These are phyloP conservation scores for Panus rudis DNA, from an alignment of 768 basidiomycete species.

Conservation along the genomic window DNA sequence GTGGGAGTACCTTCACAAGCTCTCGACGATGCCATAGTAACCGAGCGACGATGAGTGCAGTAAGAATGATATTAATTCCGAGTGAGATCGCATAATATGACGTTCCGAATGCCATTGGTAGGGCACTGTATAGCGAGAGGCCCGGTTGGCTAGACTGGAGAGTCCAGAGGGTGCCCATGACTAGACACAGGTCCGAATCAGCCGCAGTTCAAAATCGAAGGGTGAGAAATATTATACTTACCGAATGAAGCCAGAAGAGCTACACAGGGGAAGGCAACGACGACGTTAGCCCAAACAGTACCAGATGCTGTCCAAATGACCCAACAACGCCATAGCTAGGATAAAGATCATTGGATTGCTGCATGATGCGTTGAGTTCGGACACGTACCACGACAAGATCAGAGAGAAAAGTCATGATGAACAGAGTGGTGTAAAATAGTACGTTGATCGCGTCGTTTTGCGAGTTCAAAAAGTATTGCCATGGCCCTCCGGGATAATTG, in stretches of 20 bases:
- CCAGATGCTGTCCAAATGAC: slow-evolving; percentile 38
- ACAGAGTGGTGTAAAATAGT: slow-evolving; percentile 36
- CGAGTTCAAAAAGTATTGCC: slow-evolving; percentile 35
- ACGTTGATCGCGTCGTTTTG: slow-evolving; percentile 36
- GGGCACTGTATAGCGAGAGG: slow-evolving; percentile 31
- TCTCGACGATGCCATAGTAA: slow-evolving; percentile 15
- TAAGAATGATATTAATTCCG: slow-evolving; percentile 19
- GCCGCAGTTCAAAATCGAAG: neutral
- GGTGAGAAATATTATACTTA: slow-evolving; percentile 15
- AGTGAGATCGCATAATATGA: slow-evolving; percentile 21
- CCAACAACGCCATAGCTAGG: slow-evolving; percentile 19
- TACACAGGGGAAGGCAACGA: slow-evolving; percentile 30
- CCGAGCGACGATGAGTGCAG: slow-evolving; percentile 16
- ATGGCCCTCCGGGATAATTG: slow-evolving; percentile 29
- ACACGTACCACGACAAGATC: slow-evolving; percentile 36
- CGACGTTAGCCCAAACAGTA: slow-evolving; percentile 23
- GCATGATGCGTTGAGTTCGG: neutral
- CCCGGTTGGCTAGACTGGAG: slow-evolving; percentile 35
- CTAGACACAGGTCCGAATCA: slow-evolving; percentile 14
- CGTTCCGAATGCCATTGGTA: slow-evolving; percentile 18
- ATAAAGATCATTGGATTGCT: neutral
- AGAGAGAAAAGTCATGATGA: slow-evolving; percentile 35
- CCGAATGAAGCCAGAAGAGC: slow-evolving; percentile 35
- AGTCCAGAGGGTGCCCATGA: slow-evolving; percentile 36
- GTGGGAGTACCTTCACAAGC: slow-evolving; percentile 6